phyloP scores from a whole-genome alignment of 2,329 filamentous ascomycete species.

The Fusarium cyanostomum region DNA sequence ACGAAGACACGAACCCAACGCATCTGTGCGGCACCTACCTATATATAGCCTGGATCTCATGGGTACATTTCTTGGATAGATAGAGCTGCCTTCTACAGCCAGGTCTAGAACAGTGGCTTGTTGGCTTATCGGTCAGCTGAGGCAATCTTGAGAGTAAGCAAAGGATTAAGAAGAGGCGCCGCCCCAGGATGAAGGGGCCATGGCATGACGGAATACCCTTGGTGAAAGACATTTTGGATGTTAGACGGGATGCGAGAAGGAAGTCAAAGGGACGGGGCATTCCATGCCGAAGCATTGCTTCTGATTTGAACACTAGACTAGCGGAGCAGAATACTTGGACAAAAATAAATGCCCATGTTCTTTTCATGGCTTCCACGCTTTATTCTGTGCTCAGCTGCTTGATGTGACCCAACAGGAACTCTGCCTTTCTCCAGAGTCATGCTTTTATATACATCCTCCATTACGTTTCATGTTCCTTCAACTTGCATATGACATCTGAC shows the following conservation, averaged over 20 bases:
- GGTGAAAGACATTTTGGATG: slow-evolving; percentile 7
- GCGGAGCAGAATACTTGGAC: slow-evolving; percentile 6
- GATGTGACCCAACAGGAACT: slow-evolving; percentile 1
- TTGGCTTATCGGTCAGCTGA: neutral
- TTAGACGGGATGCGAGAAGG: slow-evolving; percentile 21
- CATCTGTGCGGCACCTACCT: slow-evolving; percentile 23
- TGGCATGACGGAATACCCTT: slow-evolving; percentile 23
- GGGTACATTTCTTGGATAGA: slow-evolving; percentile 36
- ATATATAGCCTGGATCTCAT: slow-evolving; percentile 34
- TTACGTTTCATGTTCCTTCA: slow-evolving; percentile 22
- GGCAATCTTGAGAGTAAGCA: slow-evolving; percentile 15
- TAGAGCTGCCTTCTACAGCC: slow-evolving; percentile 10
- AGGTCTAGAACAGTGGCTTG: slow-evolving; percentile 12
- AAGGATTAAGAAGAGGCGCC: slow-evolving; percentile 8
- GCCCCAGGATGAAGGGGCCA: neutral
- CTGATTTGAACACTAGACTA: neutral
- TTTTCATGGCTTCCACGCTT: slow-evolving; percentile 15
- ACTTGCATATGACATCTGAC: slow-evolving; percentile 9
- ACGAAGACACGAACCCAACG: slow-evolving; percentile 30
- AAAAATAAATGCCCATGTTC: slow-evolving; percentile 30
- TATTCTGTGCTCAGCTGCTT: neutral
- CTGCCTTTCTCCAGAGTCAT: slow-evolving; percentile 14
- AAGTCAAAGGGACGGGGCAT: neutral
- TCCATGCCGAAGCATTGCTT: neutral
- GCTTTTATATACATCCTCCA: slow-evolving; percentile 30